Percentiles rank a stretch among this genome's conserved stretches.
Conservation (phyloP, 805 yeast species). For the Debaryomyces castellii region DNA sequence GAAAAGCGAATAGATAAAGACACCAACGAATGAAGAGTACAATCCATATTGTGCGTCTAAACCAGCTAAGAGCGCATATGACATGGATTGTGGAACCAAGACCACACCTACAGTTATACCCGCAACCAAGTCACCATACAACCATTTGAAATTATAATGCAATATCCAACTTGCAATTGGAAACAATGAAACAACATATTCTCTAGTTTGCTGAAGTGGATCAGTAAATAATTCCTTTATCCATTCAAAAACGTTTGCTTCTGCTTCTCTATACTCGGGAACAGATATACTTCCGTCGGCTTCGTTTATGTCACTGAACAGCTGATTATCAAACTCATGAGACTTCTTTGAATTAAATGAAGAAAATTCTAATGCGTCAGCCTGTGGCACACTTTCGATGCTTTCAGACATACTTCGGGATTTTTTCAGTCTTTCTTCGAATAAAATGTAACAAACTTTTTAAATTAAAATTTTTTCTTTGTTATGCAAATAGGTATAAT, state of each 20-base stretch:
- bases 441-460: not conserved
- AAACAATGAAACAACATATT: conserved; percentile 64
- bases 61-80: conserved; percentile 86
- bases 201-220: conserved; percentile 39
- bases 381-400: not conserved
- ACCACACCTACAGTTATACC: conserved; percentile 94
- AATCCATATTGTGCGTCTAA: conserved; percentile 82
- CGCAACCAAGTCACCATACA: conserved; percentile 79
- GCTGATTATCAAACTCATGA: conserved; percentile 12
- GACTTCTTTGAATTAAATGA: conserved; percentile 2
- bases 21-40: conserved; percentile 91
- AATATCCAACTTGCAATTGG: conserved; percentile 85
- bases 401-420: not conserved
- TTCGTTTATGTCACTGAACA: conserved; percentile 6
- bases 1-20: conserved; percentile 81
- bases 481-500: not conserved
- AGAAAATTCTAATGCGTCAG: not conserved
- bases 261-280: conserved; percentile 37
- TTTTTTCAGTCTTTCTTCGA: not conserved
- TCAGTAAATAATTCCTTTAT: conserved; percentile 23
- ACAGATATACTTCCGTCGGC: conserved; percentile 14
- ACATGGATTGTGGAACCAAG: conserved; percentile 93
- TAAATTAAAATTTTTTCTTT: not conserved
- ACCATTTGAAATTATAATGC: conserved; percentile 80
- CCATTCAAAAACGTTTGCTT: conserved; percentile 35